Base-by-base conservation (phyloP, 2,329 filamentous ascomycete genomes). In the Beauveria asiatica region DNA sequence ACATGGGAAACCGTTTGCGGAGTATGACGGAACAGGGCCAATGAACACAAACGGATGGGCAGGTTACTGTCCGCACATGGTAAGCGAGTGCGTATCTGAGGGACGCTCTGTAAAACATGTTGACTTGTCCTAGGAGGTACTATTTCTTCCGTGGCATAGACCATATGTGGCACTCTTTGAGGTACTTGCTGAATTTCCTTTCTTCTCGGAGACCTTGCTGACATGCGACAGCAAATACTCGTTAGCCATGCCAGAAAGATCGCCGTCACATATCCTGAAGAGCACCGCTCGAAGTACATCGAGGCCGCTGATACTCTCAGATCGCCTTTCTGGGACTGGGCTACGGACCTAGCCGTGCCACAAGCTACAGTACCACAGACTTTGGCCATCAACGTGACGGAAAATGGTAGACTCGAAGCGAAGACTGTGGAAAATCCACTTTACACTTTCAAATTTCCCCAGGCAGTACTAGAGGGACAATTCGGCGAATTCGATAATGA, bases 321-420 rank as follows among this genome's bases (percentile, higher is more conserved):
- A 37, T 68, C 76, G 13, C 80, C 81, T 2, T 83, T 73, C 69
- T 83, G 81, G 81, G 81, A 83, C 69, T 84, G 80, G 81, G 80
- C 74, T 2, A 61, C 64, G 3, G 67, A 77, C 39, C 63, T 73
- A 3, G 62, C 64, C n/a, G 72, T 84, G 3, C 81, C 82, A 3
- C 64, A 66, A 0, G 73, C 74, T n/a, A 75, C 70, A 2, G 68
- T 68, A 2, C 66, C 68, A 27, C 64, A 68, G 45, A 74, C 68
- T 11, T 67, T 77, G 53, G 72, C 60, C 5, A 69, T 81, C 61
- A 74, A 73, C n/a, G 70, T 78, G 19, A 75, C 79, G 3, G 67
- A 70, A 23, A 74, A 74, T 55, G 64, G 66, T 42, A 62, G 62
- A 17, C 54, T 74, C 21, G 63, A 61, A 48, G 33, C 62, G 5